Base-by-base conservation (phyloP, 1,284 basidiomycete species). In the Boletus sp. region DNA sequence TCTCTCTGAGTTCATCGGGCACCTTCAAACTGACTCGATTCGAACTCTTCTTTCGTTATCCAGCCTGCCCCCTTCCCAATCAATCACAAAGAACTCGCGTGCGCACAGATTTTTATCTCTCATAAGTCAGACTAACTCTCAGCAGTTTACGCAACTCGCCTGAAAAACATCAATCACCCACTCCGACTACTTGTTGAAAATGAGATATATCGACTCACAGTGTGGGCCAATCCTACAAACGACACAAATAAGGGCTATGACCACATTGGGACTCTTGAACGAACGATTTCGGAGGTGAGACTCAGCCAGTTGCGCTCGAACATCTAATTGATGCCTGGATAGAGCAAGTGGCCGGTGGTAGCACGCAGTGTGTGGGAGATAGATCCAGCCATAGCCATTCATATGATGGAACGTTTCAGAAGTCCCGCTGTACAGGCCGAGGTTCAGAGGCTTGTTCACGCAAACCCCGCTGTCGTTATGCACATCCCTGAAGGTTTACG, bases 171-270 rank as follows among this genome's bases (percentile, higher is more conserved):
- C 5, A 86, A 87, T 44, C 74, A 80, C 17, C 82, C 94, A 2
- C 71, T 98, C 22, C 79, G 86, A 41, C 70, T 95, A 4, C 75
- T 99, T 12, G 81, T 94, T 10, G 92, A 96, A 66, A 94, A 91
- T 62, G 96, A 99, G 65, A 82, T 95, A 36, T 82, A 78, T 59
- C 79, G 93, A 12, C 70, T 99, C 40, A 78, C 74, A 4, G 94
- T 99, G 2, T 99, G 96, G 96, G 75, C 77, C 41, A 98, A 99
- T 66, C 91, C 94, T 0, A 75, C 81, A 22, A 88, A 85, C 54
- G 91, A 94, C 53, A 59, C 75, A 3, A 82, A 78, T 57, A 80
- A 87, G 53, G 88, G 82, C 9, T 63, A 62, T 16, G 84, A 91
- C 60, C 72, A 85, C 42, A 56, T 75, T 25, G 71, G 74, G 8